Base-by-base conservation (phyloP, 2,329 filamentous ascomycete genomes). In the Trichoderma citrinoviride region DNA sequence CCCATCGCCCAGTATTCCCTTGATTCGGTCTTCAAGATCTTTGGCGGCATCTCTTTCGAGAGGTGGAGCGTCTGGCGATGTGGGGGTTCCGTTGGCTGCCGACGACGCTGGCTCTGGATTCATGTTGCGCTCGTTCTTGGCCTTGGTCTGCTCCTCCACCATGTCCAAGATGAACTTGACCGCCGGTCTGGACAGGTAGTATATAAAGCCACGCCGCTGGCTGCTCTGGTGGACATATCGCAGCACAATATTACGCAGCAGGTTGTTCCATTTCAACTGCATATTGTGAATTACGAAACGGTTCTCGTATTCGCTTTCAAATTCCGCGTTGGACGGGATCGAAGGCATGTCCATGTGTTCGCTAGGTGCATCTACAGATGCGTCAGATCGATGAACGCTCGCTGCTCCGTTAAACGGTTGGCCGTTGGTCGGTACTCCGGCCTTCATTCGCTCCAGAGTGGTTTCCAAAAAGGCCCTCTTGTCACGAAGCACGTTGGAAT, bases 161-260 rank as follows among this genome's bases (percentile, higher is more conserved):
- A 99, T 96, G 76, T 99, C 95, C 10, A 98, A 82, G 65, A 99
- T 98, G 75, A 99, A 99, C 73, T 98, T 99, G 73, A 99, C 91
- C 3, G 95, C 96, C 68, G 93, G 88, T 53, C 94, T 87, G 12
- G 96, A 98, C 79, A 98, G 90, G 77, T 99, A 99, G 79, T 99
- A 99, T 33, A 99, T 89, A 73, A 99, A 98, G 60, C 95, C 96
- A 70, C 95, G 88, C 58, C 95, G 87, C 77, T 99, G 96, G 74
- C 93, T 93, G 72, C 96, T 95, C 80, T 99, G 95, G 74, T 99
- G 95, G 68, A 95, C 96, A 76, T 99, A 99, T 25, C 95, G 91
- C 46, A 99, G 85, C 56, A 99, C 95, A 72, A 97, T 97, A 73
- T 99, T 98, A 66, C 95, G 88, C 43, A 99, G 79, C 12, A 93